Base-by-base conservation (phyloP, 768 basidiomycete genomes). In the Clavulina sp. region DNA sequence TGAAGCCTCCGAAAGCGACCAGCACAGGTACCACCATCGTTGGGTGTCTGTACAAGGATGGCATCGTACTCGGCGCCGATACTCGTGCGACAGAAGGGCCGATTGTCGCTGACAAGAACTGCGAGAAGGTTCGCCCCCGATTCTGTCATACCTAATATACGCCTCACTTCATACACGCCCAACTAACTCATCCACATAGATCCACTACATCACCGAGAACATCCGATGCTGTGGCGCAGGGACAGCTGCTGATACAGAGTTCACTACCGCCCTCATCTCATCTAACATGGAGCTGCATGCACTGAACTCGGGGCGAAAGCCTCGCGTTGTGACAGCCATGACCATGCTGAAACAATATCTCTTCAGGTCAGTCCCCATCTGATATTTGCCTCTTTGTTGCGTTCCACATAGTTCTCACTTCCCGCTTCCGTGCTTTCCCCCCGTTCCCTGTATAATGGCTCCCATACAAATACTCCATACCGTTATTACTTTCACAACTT, bases 21-120 rank as follows among this genome's bases (percentile, higher is more conserved):
- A 87, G 85, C 67, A 89, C 86, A 0, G 92, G 91, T 59, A 99
- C 93, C 3, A 99, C 93, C 47, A 97, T 99, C 70, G 95, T 99
- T 18, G 95, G 95, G 26, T 88, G 88, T 61, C 67, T 95, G 51
- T 96, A 84, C 66, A 81, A 80, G 58, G 86, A 87, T 61, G 95
- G 95, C 4, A 80, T 99, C 58, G 76, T 93, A 18, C 75, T 99
- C 4, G 95, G 93, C 43, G 95, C 95, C 13, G 95, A 97, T 66
- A 99, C 95, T 1, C 74, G 93, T 59, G 92, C 95, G 3, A 97
- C 95, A 0, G 86, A 81, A 55, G 95, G 93, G 1, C 75, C 77
- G 23, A 96, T 97, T 57, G 87, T 99, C 26, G 88, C 88, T 0
- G 93, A 97, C 71, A 97, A 99, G 77, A 99, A 99, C 69, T 99